A percentile compares a stretch with the other conserved stretches of the same genome.
Evolutionary conservation across 805 yeast genomes (phyloP).

Genomic region (Starmera caribaea): DNA sequence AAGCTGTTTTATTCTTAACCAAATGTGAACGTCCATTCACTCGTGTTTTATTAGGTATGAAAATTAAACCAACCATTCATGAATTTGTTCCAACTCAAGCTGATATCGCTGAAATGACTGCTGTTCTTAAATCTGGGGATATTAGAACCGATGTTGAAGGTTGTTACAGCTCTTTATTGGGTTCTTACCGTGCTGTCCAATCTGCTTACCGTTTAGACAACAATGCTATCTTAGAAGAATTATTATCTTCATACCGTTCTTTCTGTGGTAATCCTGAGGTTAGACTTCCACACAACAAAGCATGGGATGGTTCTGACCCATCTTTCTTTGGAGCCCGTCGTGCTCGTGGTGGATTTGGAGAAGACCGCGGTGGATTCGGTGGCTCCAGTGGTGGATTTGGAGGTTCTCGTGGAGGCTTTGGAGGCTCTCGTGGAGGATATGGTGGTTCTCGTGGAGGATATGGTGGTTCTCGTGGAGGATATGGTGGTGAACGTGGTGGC

Average conservation of each 20-base stretch:
- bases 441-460: conserved; percentile 4
- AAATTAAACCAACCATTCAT: conserved; percentile 38
- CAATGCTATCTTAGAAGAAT: conserved; percentile 22
- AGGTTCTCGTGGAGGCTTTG: conserved; percentile 10
- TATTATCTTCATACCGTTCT: conserved; percentile 20
- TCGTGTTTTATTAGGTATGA: conserved; percentile 38
- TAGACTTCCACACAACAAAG: too few relatives aligned
- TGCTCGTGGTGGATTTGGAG: conserved; percentile 5
- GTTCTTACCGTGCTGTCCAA: conserved; percentile 12
- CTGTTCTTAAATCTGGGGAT: too few relatives aligned
- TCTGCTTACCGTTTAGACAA: conserved; percentile 23
- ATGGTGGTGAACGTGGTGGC: conserved; percentile 10
- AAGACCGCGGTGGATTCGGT: conserved; percentile 7
- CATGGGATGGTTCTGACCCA: too few relatives aligned
- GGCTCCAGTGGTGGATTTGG: conserved; percentile 10
- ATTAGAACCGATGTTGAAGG: not conserved
- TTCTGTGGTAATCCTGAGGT: conserved; percentile 1
- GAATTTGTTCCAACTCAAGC: conserved; percentile 24
- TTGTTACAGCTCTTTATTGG: not conserved
- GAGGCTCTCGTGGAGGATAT: conserved; percentile 9
- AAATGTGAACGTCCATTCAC: conserved; percentile 49
- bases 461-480: conserved; percentile 8
- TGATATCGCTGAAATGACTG: conserved; percentile 21
- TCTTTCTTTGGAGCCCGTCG: too few relatives aligned
- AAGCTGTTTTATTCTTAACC: conserved; percentile 51